These are phyloP conservation scores for Tillandsia leiboldiana DNA, from an alignment of 176 grass and related monocot species.

Conservation along the genomic window DNA sequence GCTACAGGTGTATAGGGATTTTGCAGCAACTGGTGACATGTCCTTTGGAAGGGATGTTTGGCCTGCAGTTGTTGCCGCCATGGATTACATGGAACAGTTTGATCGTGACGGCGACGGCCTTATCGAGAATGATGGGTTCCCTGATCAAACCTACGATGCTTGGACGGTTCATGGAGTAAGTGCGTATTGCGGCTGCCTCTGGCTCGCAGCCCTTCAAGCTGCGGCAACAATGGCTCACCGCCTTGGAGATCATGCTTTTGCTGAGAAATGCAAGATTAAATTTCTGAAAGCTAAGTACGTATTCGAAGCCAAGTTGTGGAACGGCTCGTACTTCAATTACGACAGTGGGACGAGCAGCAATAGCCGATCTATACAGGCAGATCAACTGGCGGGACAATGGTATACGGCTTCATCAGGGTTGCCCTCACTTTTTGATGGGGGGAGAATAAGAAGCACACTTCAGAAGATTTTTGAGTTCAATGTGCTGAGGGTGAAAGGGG, in stretches of 20 bases:
- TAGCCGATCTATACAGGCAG: conserved; percentile 82
- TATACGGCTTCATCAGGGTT: conserved; percentile 73
- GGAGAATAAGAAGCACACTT: conserved; percentile 61
- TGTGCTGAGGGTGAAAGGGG: conserved; percentile 96
- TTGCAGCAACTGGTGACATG: conserved; percentile 63
- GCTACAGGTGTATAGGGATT: conserved; percentile 90
- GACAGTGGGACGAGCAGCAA: conserved; percentile 67
- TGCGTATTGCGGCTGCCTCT: conserved; percentile 89
- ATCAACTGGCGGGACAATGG: conserved; percentile 92
- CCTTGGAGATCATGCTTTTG: conserved; percentile 61
- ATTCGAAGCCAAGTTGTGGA: conserved; percentile 85
- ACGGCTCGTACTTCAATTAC: conserved; percentile 90
- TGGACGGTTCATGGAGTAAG: conserved; percentile 87
- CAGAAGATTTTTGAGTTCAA: conserved; percentile 97
- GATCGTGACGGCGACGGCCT: conserved; percentile 73
- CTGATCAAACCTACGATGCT: conserved; percentile 96
- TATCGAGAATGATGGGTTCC: conserved; percentile 95
- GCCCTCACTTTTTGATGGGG: conserved; percentile 65
- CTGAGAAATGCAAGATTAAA: conserved; percentile 74
- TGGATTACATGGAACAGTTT: conserved; percentile 94
- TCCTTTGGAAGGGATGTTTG: conserved; percentile 86
- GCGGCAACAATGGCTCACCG: conserved; percentile 61
- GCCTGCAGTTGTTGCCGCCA: conserved; percentile 80
- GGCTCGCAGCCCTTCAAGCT: conserved; percentile 88
- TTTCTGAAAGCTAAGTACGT: conserved; percentile 70